These are phyloP conservation scores for Mycena rosella DNA, from an alignment of 768 basidiomycete species.

Conservation along the genomic window DNA sequence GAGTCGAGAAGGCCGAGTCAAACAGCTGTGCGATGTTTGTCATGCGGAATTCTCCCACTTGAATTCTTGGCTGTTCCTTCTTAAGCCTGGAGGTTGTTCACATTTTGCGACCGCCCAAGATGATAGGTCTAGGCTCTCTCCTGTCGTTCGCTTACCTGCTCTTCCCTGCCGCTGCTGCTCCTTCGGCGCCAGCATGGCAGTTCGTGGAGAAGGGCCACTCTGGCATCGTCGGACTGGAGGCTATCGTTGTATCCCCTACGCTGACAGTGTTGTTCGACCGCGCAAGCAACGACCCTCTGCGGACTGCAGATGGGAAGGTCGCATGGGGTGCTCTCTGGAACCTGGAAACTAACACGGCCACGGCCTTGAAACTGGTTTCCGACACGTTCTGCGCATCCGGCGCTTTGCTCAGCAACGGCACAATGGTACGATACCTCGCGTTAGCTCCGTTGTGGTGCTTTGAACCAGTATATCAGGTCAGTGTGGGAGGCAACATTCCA, in stretches of 20 bases:
- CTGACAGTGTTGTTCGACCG: slow-evolving; percentile 64
- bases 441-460: not conserved
- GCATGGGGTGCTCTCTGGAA: slow-evolving; percentile 67
- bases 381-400: slow-evolving; percentile 74
- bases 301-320: slow-evolving; percentile 58
- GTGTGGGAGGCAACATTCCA: slow-evolving; percentile 66
- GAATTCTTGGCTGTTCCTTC: not conserved
- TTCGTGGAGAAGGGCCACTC: slow-evolving; percentile 26
- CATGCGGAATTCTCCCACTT: slow-evolving; percentile 4
- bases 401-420: slow-evolving; percentile 65
- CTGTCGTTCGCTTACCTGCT: slow-evolving; percentile 29
- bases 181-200: slow-evolving; percentile 19
- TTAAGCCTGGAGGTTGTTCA: not conserved
- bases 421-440: slow-evolving; percentile 56
- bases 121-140: slow-evolving; percentile 26
- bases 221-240: slow-evolving; percentile 35
- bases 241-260: slow-evolving; percentile 41
- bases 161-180: slow-evolving; percentile 14
- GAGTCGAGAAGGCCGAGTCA: not conserved
- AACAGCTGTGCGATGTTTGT: slow-evolving; percentile 1
- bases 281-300: slow-evolving; percentile 61
- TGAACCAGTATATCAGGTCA: slow-evolving; percentile 30
- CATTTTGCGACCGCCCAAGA: slow-evolving; percentile 11
- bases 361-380: slow-evolving; percentile 66
- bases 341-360: slow-evolving; percentile 58